Conservation (phyloP, 495 filamentous ascomycete genomes). For the Chaetomium cochliodes region DNA sequence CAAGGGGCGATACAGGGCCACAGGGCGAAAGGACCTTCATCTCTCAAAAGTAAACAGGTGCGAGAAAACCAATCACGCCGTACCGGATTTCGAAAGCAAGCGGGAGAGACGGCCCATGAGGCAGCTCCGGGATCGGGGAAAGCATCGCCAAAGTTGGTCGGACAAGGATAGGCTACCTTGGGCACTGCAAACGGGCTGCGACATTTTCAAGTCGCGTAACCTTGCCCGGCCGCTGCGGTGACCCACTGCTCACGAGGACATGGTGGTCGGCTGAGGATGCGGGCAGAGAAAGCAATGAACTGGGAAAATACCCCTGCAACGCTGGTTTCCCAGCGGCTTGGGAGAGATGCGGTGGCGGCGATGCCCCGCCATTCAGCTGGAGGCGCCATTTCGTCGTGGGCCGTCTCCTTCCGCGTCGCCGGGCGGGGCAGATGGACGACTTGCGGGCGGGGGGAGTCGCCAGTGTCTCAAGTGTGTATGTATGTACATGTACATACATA, state of each 20-base stretch:
- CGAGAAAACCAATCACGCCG: background rate
- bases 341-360: background rate
- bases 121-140: conserved; percentile 27
- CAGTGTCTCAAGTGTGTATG: too few relatives aligned
- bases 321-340: background rate
- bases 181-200: conserved; percentile 4
- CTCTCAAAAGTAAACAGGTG: background rate
- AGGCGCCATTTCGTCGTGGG: background rate
- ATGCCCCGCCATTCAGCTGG: conserved; percentile 1
- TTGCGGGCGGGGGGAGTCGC: too few relatives aligned
- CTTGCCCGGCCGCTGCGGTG: background rate
- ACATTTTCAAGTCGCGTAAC: background rate
- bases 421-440: background rate
- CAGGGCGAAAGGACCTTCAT: too few relatives aligned
- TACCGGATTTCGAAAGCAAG: background rate
- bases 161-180: conserved; percentile 24
- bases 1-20: too few relatives aligned
- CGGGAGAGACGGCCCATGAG: background rate
- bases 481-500: too few relatives aligned
- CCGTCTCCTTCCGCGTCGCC: background rate
- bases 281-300: background rate
- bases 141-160: conserved; percentile 1
- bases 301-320: background rate
- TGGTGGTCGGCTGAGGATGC: conserved; percentile 1
- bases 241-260: conserved; percentile 26